Base-by-base conservation (phyloP, 2,329 filamentous ascomycete species). In the Fusarium kyushuense region DNA sequence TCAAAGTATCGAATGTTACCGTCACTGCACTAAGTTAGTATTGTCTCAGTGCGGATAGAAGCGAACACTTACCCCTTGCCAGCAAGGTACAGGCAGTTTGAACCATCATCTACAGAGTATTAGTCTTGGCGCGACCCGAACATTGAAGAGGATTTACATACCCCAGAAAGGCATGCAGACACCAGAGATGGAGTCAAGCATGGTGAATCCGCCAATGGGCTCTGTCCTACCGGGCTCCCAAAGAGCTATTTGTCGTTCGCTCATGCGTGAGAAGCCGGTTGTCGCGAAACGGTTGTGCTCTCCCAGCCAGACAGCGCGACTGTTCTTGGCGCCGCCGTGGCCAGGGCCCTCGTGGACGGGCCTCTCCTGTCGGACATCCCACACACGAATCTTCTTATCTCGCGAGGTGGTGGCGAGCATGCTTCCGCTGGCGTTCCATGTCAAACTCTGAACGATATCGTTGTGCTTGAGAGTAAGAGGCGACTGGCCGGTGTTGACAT, bases 131-230 rank as follows among this genome's bases (percentile, higher is more conserved):
- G 47, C 23, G 38, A 23, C n/a, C 29, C 6, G n/a, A 49, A 33
- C 14, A 16, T 27, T 42, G 9, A 42, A 1, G 33, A 36, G 21
- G 17, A 35, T 48, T n/a, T 43, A 74, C 83, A 70, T 78, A 89
- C 87, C 96, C 96, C 96, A 99, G 87, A 99, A 98, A 32, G 96
- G 96, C 93, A 99, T 97, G 86, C 94, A 97, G 63, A 99, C 94
- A 78, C 96, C 96, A 45, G 95, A 97, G 75, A 97, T 97, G 46
- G 93, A 96, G 81, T 99, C 96, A 48, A 99, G 87, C 72, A 92
- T 92, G 74, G 88, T 90, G 82, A 97, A 97, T 17, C 94, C 94
- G 51, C 93, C 94, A 74, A 98, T 91, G 48, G 96, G 96, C 74
- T 96, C 91, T 35, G 89, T 88, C 69, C 89, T 90, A 72, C 94